These are phyloP conservation scores for Ustilago nuda DNA, from an alignment of 1,284 basidiomycete species.

Conservation along the genomic window DNA sequence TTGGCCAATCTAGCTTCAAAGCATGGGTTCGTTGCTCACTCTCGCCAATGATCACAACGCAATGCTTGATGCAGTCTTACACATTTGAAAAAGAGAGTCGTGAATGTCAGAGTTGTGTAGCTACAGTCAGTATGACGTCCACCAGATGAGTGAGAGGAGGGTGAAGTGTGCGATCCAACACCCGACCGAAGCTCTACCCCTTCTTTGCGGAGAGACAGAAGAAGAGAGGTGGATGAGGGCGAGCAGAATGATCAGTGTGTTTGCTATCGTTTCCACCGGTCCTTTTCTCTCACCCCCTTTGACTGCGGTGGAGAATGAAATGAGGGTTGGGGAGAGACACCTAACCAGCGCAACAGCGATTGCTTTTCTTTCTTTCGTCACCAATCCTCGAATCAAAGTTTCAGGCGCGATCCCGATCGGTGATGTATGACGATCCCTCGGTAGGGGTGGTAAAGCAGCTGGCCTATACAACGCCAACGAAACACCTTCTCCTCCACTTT, in stretches of 20 bases:
- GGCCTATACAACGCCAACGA: constrained; percentile 37
- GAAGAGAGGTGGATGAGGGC: constrained; percentile 19
- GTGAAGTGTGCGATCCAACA: background rate
- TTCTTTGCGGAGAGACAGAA: background rate
- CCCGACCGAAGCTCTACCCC: background rate
- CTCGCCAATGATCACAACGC: too few species aligned
- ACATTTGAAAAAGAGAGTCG: too few species aligned
- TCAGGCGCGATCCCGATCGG: background rate
- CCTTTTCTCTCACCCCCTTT: background rate
- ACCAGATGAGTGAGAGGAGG: background rate
- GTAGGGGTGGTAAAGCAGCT: constrained; percentile 13
- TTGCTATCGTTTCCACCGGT: background rate
- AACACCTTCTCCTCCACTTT: background rate
- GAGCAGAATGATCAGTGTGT: constrained; percentile 10
- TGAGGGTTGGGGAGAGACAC: constrained; percentile 9
- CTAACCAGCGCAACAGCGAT: constrained; percentile 18
- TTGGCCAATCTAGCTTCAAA: background rate
- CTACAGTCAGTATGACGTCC: too few species aligned
- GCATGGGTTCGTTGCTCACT: background rate
- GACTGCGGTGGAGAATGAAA: background rate
- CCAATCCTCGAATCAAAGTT: background rate
- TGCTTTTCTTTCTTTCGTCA: background rate
- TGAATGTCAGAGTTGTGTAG: too few species aligned
- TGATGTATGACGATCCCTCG: background rate
- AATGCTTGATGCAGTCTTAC: too few species aligned